Evolutionary conservation across 345 rosid species (phyloP), one percentile per base, ranked within the genome.

Genomic region (Melaleuca alternifolia): DNA sequence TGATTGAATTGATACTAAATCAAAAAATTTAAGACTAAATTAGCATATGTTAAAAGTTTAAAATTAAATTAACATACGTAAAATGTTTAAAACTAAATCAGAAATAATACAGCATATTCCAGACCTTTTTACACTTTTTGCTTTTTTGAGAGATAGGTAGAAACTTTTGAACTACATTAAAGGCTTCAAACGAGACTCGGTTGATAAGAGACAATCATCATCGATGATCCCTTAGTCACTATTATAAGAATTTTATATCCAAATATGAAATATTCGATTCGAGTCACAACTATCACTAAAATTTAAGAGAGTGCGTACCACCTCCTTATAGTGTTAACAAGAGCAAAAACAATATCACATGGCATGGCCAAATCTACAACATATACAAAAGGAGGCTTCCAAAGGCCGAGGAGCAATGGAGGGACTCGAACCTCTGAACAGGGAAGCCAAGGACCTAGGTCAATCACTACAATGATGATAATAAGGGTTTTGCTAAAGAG

Each of bases 281-380:
- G 1, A n/a, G 0, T 59, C 1, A 59, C 11, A 1, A 10, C 0
- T 5, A 11, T 59, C 1, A 0, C 0, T n/a, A 0, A 59, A 59
- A 2, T 59, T n/a, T 59, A 0, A 57, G 0, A 0, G 3, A 26
- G 3, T 14, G 0, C 1, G 30, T 57, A 57, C 0, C 0, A 0
- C 8, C 1, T 11, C 4, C 1, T 6, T n/a, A 0, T n/a, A 3
- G 13, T 59, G 4, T 59, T 11, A 13, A 59, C n/a, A 8, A 18
- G 71, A 59, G 7, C 2, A n/a, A 2, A 13, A 7, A 4, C 0
- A 3, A 12, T 3, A 15, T 30, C 0, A n/a, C 6, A 1, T n/a
- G 11, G 37, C 37, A n/a, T n/a, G 71, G 18, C 12, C 2, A 1
- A n/a, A 59, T n/a, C 37, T 30, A 13, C 33, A 1, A n/a, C 37